Evolutionary conservation across 1,284 basidiomycete genomes (phyloP).

Genomic region (Tetrapyrgos nigripes): DNA sequence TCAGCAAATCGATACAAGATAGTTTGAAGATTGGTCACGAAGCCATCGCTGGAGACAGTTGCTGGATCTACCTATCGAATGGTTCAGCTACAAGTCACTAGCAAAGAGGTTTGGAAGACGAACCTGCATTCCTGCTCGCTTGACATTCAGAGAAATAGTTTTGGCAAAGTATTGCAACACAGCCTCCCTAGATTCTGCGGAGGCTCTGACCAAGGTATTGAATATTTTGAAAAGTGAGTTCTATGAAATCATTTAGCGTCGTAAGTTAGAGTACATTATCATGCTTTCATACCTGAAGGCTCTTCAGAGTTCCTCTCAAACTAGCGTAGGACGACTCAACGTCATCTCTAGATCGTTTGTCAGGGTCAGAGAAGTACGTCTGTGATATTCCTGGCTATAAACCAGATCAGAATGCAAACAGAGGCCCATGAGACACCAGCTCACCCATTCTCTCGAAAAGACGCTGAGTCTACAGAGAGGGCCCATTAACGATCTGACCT

Average conservation of each 20-base stretch:
- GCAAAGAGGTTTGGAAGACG: conserved; percentile 15
- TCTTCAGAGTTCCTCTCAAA: conserved; percentile 81
- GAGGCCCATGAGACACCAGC: conserved; percentile 31
- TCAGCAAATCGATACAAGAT: conserved; percentile 90
- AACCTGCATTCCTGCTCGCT: conserved; percentile 90
- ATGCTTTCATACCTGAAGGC: conserved; percentile 67
- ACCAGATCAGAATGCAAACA: conserved; percentile 15
- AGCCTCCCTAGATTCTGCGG: conserved; percentile 80
- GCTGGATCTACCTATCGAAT: conserved; percentile 73
- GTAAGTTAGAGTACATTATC: background rate
- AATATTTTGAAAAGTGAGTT: conserved; percentile 88
- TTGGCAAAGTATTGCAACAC: conserved; percentile 87
- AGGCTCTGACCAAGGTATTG: conserved; percentile 87
- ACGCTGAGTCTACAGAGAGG: conserved; percentile 84
- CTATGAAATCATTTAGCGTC: conserved; percentile 40
- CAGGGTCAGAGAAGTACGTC: conserved; percentile 85
- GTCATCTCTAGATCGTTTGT: conserved; percentile 76
- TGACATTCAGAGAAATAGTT: conserved; percentile 79
- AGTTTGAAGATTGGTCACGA: conserved; percentile 91
- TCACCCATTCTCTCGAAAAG: conserved; percentile 88
- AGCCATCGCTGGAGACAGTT: conserved; percentile 91
- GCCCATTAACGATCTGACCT: conserved; percentile 75
- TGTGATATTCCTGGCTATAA: conserved; percentile 76
- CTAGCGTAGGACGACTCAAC: conserved; percentile 87
- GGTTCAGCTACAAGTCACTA: background rate